A percentile compares a stretch with the other conserved stretches of the same genome.
Evolutionary conservation across 164 flowering plant species (phyloP).

Genomic region (Annona squamosa): DNA sequence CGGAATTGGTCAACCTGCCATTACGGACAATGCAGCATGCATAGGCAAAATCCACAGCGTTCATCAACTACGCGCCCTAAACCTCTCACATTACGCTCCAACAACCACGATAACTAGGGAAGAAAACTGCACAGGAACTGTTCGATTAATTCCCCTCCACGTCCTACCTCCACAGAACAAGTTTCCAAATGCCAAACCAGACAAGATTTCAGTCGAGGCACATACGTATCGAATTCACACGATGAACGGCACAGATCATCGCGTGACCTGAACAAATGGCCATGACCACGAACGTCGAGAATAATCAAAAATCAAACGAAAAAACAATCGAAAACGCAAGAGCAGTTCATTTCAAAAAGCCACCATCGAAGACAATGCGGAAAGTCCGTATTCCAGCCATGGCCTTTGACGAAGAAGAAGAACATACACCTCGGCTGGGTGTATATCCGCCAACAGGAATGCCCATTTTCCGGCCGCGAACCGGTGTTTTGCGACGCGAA

Average conservation of each 20-base stretch:
- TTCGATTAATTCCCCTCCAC: neutral
- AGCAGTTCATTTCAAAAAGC: neutral
- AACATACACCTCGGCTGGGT: neutral
- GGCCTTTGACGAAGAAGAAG: neutral
- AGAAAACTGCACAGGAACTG: neutral
- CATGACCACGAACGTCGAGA: neutral
- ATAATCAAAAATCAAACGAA: neutral
- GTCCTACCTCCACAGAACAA: neutral
- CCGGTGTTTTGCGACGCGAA: neutral
- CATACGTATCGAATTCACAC: neutral
- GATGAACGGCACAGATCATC: neutral
- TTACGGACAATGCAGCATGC: neutral
- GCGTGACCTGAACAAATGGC: neutral
- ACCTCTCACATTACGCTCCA: neutral
- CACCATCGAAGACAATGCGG: neutral
- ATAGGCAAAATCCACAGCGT: neutral
- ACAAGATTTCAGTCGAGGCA: neutral
- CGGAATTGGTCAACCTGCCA: neutral
- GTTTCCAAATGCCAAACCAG: neutral
- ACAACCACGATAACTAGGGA: neutral
- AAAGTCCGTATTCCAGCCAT: neutral
- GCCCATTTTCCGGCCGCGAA: neutral
- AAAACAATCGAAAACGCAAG: neutral
- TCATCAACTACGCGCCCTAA: neutral
- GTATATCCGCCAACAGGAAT: neutral